Percentiles rank a stretch among this genome's conserved stretches.
Evolutionary conservation across 352 stramenopile genomes (phyloP).

Genomic region (Pythium insidiosum): DNA sequence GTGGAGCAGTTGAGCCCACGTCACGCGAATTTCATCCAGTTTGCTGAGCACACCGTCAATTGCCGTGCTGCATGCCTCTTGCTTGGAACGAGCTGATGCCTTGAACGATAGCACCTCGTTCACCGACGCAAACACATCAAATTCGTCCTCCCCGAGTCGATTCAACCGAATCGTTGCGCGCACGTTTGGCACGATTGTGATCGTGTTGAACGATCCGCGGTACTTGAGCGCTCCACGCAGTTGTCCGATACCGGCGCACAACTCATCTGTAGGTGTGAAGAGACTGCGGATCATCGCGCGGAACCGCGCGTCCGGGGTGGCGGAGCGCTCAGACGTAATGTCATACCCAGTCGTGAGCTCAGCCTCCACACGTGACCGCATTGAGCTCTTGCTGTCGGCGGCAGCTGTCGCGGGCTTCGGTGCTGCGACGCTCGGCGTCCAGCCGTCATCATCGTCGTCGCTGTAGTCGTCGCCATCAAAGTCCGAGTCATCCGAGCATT

Average conservation of each 20-base stretch:
- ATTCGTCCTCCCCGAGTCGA: conserved; percentile 39
- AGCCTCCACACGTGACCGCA: conserved; percentile 15
- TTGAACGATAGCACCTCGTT: conserved; percentile 57
- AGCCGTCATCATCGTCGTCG: conserved; percentile 21
- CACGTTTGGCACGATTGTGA: conserved; percentile 60
- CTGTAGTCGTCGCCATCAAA: conserved; percentile 40
- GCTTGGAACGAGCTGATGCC: conserved; percentile 27
- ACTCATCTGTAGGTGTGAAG: conserved; percentile 53
- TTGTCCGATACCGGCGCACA: conserved; percentile 47
- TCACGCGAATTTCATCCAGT: conserved; percentile 35
- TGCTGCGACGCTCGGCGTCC: conserved; percentile 13
- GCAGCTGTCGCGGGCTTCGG: conserved; percentile 2
- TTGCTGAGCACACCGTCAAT: conserved; percentile 49
- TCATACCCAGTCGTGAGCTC: conserved; percentile 39
- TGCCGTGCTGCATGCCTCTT: conserved; percentile 54
- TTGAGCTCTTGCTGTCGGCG: no score
- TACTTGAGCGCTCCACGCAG: conserved; percentile 60
- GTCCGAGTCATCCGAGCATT: conserved; percentile 57
- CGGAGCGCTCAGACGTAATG: conserved; percentile 28
- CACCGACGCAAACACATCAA: conserved; percentile 50
- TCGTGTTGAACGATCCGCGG: conserved; percentile 28
- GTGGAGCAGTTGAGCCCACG: conserved; percentile 62
- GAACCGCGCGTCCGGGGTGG: conserved; percentile 44
- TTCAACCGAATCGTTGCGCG: conserved; percentile 61
- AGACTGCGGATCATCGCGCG: conserved; percentile 67